Evolutionary conservation across 2,329 filamentous ascomycete genomes (phyloP).

Genomic region (Phoma herbarum): DNA sequence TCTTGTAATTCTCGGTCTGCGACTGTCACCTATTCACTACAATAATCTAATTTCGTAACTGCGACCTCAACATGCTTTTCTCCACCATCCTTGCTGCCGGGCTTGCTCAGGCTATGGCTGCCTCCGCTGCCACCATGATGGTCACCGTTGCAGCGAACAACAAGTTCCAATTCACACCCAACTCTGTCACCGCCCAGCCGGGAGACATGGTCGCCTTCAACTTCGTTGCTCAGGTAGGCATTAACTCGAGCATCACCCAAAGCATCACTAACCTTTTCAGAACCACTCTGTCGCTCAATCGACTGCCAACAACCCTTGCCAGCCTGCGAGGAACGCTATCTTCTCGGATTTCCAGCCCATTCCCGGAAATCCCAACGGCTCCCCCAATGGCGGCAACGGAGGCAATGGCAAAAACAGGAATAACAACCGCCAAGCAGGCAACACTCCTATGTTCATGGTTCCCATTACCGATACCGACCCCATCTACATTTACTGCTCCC

Average conservation of each 20-base stretch:
- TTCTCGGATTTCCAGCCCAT: conserved; percentile 44
- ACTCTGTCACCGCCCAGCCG: conserved; percentile 37
- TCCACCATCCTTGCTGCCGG: conserved; percentile 30
- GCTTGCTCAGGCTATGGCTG: conserved; percentile 37
- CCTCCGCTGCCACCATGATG: conserved; percentile 40
- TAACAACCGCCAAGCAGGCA: conserved; percentile 34
- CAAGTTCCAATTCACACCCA: conserved; percentile 42
- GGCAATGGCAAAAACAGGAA: conserved; percentile 27
- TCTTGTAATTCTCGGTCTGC: conserved; percentile 13
- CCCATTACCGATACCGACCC: conserved; percentile 61
- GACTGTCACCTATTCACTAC: conserved; percentile 14
- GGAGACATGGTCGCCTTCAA: conserved; percentile 43
- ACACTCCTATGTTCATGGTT: conserved; percentile 41
- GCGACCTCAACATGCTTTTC: conserved; percentile 35
- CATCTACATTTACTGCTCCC: conserved; percentile 80
- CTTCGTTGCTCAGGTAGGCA: conserved; percentile 33
- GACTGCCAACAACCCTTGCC: conserved; percentile 37
- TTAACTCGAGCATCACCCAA: not conserved
- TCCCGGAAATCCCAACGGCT: conserved; percentile 27
- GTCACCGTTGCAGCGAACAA: conserved; percentile 45
- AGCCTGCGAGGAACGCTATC: conserved; percentile 35
- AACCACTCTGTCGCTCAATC: conserved; percentile 43
- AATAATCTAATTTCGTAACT: conserved; percentile 8
- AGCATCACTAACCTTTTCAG: conserved; percentile 14
- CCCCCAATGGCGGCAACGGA: conserved; percentile 26